Evolutionary conservation across 768 basidiomycete species (phyloP).

Genomic region (Leucosporidium creatinivorum): DNA sequence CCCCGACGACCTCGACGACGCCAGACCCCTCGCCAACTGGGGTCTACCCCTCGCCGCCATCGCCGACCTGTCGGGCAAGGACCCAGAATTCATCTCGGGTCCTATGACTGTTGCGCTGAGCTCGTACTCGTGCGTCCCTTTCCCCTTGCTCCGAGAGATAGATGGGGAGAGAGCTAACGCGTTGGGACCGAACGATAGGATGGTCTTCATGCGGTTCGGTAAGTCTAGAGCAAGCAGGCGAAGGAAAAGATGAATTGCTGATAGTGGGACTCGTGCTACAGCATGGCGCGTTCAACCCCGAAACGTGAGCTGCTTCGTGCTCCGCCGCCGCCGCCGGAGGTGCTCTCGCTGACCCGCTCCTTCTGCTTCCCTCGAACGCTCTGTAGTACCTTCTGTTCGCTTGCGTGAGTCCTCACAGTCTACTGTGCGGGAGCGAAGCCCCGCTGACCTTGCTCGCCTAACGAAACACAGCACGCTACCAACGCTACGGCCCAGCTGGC

Average conservation of each 20-base stretch:
- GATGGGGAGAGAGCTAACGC: conserved; percentile 44
- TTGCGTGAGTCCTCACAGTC: conserved; percentile 46
- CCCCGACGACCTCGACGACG: not conserved
- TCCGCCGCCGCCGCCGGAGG: not conserved
- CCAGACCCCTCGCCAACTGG: conserved; percentile 71
- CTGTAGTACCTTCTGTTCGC: conserved; percentile 84
- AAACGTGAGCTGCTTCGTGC: conserved; percentile 54
- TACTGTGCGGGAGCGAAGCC: too few species aligned
- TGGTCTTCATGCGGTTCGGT: conserved; percentile 96
- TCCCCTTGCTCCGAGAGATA: not conserved
- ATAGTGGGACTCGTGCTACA: conserved; percentile 37
- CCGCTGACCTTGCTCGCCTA: not conserved
- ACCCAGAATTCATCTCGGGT: conserved; percentile 94
- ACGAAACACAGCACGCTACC: conserved; percentile 55
- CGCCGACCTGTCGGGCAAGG: conserved; percentile 70
- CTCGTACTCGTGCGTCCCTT: conserved; percentile 65
- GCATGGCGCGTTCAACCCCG: conserved; percentile 94
- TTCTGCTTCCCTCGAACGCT: conserved; percentile 45
- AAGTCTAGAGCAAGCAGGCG: conserved; percentile 37
- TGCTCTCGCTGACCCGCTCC: conserved; percentile 53
- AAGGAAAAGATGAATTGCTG: not conserved
- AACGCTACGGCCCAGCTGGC: conserved; percentile 78
- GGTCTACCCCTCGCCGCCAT: conserved; percentile 91
- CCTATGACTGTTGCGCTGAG: conserved; percentile 89
- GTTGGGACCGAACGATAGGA: conserved; percentile 39